Base-by-base conservation (phyloP, 1,139 yeast species). In the Saccharomyces hybrid region DNA sequence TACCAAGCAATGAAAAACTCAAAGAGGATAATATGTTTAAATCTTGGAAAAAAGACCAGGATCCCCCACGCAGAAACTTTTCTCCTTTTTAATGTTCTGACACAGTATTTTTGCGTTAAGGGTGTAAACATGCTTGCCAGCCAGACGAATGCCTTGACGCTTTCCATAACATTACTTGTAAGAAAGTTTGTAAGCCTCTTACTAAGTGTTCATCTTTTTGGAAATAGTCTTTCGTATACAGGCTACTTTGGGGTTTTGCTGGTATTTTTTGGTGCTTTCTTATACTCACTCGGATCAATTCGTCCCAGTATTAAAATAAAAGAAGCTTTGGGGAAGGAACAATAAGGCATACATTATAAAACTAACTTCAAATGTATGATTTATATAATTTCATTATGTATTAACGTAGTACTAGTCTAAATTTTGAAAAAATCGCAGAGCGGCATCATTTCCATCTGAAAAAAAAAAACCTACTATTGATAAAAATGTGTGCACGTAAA, bases 81-180 rank as follows among this genome's bases (percentile, higher is more conserved):
- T 32, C 53, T 64, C 7, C 0, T 59, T 3, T 54, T 75, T 20
- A 85, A 85, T 64, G 78, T 79, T 14, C 48, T 74, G 0, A 80
- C 90, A 0, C 95, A 86, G 66, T 78, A 79, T 60, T 53, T 81
- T 4, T 86, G 95, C 64, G 81, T 84, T 2, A 71, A 80, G 14
- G 90, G 91, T 3, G 91, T 85, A 23, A 84, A 83, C 62, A 75
- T 74, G 63, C 70, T 85, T 25, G 82, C 85, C 0, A 81, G 85
- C 5, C 70, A 69, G 28, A 74, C 83, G 1, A 73, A 81, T 31
- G 85, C 91, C 0, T 67, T 85, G 50, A 81, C 88, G 0, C 80
- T 85, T 1, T 77, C 83, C 0, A 78, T 85, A 27, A 79, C 83
- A 0, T 71, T 85, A 28, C 73, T 83, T 53, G 70, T 83, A 6